A percentile compares a stretch with the other conserved stretches of the same genome.
These are phyloP conservation scores for Penicillium canescens DNA, from an alignment of 495 filamentous ascomycete species.

Conservation along the genomic window DNA sequence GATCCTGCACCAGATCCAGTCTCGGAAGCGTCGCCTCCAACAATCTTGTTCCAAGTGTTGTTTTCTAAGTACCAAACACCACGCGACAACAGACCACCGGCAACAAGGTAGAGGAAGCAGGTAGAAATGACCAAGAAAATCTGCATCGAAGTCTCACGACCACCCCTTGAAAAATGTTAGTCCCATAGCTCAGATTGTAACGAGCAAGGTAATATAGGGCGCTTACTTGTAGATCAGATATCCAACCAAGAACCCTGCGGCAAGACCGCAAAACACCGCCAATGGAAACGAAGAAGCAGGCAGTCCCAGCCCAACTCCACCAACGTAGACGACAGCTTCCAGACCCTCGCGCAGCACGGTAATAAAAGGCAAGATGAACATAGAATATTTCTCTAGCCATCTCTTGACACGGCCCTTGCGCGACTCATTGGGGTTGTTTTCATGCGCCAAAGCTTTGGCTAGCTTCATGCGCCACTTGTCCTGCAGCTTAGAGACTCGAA, in stretches of 20 bases:
- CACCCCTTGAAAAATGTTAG: slow-evolving; percentile 46
- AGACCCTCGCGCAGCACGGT: slow-evolving; percentile 83
- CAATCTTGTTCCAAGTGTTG: slow-evolving; percentile 60
- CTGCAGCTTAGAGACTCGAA: slow-evolving; percentile 82
- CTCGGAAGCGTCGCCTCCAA: slow-evolving; percentile 75
- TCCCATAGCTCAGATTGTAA: background rate
- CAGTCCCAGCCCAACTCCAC: slow-evolving; percentile 73
- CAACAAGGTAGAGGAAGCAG: slow-evolving; percentile 84
- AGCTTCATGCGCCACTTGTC: slow-evolving; percentile 84
- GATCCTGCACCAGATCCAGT: slow-evolving; percentile 77
- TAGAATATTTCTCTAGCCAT: slow-evolving; percentile 73
- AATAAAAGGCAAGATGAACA: slow-evolving; percentile 81
- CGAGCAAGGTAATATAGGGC: background rate
- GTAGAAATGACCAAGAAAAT: slow-evolving; percentile 80
- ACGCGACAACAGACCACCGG: slow-evolving; percentile 77
- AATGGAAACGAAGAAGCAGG: slow-evolving; percentile 75
- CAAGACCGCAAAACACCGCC: slow-evolving; percentile 66
- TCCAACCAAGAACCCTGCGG: slow-evolving; percentile 62
- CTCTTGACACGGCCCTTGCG: slow-evolving; percentile 50
- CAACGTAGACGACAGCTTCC: slow-evolving; percentile 80
- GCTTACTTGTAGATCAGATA: slow-evolving; percentile 77
- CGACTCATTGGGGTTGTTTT: slow-evolving; percentile 33
- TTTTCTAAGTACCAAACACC: slow-evolving; percentile 72
- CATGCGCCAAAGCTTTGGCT: slow-evolving; percentile 60
- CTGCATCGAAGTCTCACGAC: slow-evolving; percentile 66